These are phyloP conservation scores for Neurospora intermedia DNA, from an alignment of 495 filamentous ascomycete species.

Conservation along the genomic window DNA sequence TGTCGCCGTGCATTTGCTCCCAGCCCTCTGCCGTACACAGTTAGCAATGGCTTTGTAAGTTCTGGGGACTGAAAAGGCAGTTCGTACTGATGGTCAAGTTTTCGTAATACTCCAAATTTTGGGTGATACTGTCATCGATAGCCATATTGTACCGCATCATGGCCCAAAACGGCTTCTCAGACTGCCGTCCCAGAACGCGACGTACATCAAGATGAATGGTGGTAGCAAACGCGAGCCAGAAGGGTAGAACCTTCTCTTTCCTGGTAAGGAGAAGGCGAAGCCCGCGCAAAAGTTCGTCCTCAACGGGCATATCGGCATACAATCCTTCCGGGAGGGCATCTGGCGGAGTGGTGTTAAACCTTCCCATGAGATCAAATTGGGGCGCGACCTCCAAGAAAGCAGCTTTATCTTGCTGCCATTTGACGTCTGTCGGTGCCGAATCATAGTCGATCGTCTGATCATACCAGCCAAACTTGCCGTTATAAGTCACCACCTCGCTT, in stretches of 20 bases:
- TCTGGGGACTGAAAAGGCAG: neutral
- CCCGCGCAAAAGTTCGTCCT: neutral
- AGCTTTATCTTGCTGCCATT: neutral
- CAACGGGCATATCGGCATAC: neutral
- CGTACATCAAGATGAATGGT: neutral
- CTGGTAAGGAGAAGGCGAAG: neutral
- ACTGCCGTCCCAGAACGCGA: neutral
- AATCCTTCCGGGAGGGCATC: neutral
- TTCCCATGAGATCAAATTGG: neutral
- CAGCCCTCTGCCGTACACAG: neutral
- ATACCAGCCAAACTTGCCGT: slow-evolving; percentile 3
- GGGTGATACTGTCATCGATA: neutral
- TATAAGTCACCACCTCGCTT: neutral
- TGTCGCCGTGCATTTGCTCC: neutral
- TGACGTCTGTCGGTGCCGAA: neutral
- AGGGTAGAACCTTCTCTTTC: neutral
- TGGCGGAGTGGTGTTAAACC: neutral
- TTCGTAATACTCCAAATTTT: neutral
- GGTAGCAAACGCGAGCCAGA: neutral
- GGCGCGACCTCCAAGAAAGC: neutral
- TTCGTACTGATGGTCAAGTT: neutral
- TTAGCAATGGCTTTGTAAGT: neutral
- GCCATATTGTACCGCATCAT: neutral
- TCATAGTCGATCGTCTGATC: neutral
- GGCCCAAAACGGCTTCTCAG: neutral